These are phyloP conservation scores for Gentiana straminea DNA, from an alignment of 257 asterid species.

Conservation along the genomic window DNA sequence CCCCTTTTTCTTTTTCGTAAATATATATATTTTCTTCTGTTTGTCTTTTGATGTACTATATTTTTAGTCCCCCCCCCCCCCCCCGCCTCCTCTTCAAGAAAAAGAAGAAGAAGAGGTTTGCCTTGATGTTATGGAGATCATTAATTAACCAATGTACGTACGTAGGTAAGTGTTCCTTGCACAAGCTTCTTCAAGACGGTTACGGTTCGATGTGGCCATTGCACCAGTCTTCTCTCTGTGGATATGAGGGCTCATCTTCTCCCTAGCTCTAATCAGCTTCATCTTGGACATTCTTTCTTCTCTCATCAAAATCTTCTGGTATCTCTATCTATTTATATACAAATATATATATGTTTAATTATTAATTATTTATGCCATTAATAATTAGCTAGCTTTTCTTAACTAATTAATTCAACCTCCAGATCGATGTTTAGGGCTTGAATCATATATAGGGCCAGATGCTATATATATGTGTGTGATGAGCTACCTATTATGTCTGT, in stretches of 20 bases:
- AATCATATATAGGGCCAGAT: no score
- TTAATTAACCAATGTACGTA: neutral
- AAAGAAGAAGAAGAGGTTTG: no score
- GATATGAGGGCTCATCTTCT: constrained; percentile 83
- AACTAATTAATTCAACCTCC: no score
- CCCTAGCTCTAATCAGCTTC: constrained; percentile 70
- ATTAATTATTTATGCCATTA: no score
- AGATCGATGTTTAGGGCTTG: no score
- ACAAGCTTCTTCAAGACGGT: constrained; percentile 93
- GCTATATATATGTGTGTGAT: neutral
- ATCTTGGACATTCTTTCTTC: constrained; percentile 74
- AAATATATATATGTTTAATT: no score
- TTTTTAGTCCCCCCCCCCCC: neutral
- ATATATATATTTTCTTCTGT: neutral
- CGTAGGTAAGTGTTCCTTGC: constrained; percentile 90
- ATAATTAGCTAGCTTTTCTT: no score
- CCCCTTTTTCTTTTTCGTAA: neutral
- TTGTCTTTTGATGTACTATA: neutral
- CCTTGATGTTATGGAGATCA: neutral
- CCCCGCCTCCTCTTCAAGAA: no score
- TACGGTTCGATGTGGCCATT: constrained; percentile 94
- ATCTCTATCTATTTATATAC: neutral
- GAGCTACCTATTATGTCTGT: no score
- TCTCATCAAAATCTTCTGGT: constrained; percentile 93
- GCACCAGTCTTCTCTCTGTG: constrained; percentile 91